These are phyloP conservation scores for Gossypium davidsonii DNA, from an alignment of 441 rosid genomes.

Conservation along the genomic window DNA sequence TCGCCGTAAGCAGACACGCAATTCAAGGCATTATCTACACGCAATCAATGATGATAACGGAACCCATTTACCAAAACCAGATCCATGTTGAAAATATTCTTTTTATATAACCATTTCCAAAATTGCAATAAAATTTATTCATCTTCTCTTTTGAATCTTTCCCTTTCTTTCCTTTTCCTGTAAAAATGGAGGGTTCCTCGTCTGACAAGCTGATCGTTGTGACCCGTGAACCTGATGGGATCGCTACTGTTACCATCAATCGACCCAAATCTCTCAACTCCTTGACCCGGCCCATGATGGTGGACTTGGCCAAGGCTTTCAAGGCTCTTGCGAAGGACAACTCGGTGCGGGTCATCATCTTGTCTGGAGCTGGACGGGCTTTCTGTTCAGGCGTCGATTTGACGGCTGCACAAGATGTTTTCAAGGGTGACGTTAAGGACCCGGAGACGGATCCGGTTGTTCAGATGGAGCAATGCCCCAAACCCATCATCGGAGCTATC, in stretches of 20 bases:
- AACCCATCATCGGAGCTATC: constrained; percentile 81
- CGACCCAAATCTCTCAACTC: constrained; percentile 84
- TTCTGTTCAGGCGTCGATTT: constrained; percentile 88
- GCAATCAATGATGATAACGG: not conserved
- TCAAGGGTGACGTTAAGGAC: constrained; percentile 87
- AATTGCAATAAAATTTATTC: not conserved
- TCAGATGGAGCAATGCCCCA: constrained; percentile 70
- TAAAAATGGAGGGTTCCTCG: constrained; percentile 29
- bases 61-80: too few relatives aligned
- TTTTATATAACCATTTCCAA: not conserved
- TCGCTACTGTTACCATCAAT: constrained; percentile 65
- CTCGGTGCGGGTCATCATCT: constrained; percentile 51
- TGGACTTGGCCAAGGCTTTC: constrained; percentile 55
- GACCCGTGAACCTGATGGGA: constrained; percentile 45
- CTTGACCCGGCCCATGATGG: constrained; percentile 65
- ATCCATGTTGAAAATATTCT: too few relatives aligned
- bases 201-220: constrained; percentile 46
- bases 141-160: not conserved
- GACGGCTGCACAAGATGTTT: constrained; percentile 71
- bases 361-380: constrained; percentile 70
- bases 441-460: constrained; percentile 52
- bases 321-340: constrained; percentile 47
- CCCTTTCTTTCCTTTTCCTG: not conserved
- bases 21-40: not conserved
- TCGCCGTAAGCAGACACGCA: not conserved